A percentile compares a stretch with the other conserved stretches of the same genome.
Conservation (phyloP, 192 early-diverging fungal species). For the Mortierella alpina region DNA sequence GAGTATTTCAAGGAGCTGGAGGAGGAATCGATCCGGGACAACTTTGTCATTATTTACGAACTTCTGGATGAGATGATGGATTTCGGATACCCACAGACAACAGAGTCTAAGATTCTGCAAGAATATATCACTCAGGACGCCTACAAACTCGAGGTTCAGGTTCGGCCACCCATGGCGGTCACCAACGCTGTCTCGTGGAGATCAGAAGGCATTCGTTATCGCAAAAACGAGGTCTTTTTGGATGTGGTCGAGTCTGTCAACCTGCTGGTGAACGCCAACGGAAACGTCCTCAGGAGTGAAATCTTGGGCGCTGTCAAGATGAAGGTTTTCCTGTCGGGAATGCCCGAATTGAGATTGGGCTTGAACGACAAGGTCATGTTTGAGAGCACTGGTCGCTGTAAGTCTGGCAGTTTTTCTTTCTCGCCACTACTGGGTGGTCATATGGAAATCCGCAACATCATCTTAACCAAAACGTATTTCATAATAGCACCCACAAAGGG, state of each 20-base stretch:
- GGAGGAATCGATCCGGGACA: slow-evolving; percentile 91
- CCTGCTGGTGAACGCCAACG: slow-evolving; percentile 80
- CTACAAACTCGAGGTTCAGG: slow-evolving; percentile 91
- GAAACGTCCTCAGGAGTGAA: slow-evolving; percentile 71
- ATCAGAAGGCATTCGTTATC: slow-evolving; percentile 91
- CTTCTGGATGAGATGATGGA: slow-evolving; percentile 95
- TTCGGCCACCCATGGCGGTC: slow-evolving; percentile 91
- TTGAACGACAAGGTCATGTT: slow-evolving; percentile 94
- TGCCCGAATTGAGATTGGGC: slow-evolving; percentile 87
- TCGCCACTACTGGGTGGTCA: background rate
- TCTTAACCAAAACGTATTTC: slow-evolving; percentile 1
- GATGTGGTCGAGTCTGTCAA: slow-evolving; percentile 99
- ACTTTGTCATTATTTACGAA: slow-evolving; percentile 93
- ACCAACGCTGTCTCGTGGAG: slow-evolving; percentile 96
- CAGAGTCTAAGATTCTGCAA: slow-evolving; percentile 88
- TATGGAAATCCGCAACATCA: background rate
- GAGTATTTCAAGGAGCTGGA: slow-evolving; percentile 94
- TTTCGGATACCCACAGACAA: slow-evolving; percentile 90
- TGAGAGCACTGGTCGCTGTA: slow-evolving; percentile 87
- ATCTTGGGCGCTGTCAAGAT: slow-evolving; percentile 88
- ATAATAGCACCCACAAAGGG: slow-evolving; percentile 64
- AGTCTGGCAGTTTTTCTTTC: background rate
- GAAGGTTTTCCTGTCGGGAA: slow-evolving; percentile 87
- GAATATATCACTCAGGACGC: slow-evolving; percentile 98
- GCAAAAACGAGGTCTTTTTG: slow-evolving; percentile 98